These are phyloP conservation scores for Ophiostoma quercus DNA, from an alignment of 2,329 filamentous ascomycete species.

Conservation along the genomic window DNA sequence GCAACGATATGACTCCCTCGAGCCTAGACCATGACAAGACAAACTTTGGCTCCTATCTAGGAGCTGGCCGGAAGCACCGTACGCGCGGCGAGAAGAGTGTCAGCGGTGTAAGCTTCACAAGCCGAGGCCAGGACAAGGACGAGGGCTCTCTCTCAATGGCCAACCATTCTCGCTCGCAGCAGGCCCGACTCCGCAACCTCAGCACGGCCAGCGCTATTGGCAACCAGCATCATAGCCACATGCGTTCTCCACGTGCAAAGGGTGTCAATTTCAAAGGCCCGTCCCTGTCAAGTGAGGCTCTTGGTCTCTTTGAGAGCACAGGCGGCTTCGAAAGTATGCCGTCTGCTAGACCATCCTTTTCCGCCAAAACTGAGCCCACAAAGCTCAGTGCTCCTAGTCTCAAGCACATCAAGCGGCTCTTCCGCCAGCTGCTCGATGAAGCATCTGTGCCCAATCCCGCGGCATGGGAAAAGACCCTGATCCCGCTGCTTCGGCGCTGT, in stretches of 20 bases:
- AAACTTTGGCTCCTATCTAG: slow-evolving; percentile 66
- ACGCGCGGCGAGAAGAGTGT: slow-evolving; percentile 71
- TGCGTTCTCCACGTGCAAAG: slow-evolving; percentile 66
- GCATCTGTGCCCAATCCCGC: slow-evolving; percentile 63
- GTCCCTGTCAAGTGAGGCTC: slow-evolving; percentile 47
- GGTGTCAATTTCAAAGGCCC: slow-evolving; percentile 53
- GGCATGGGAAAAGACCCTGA: slow-evolving; percentile 83
- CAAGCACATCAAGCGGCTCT: slow-evolving; percentile 77
- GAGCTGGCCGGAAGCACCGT: slow-evolving; percentile 69
- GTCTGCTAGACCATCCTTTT: slow-evolving; percentile 33
- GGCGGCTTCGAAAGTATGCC: slow-evolving; percentile 40
- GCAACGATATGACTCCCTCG: slow-evolving; percentile 56
- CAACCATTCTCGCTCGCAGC: slow-evolving; percentile 29
- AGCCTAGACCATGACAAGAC: slow-evolving; percentile 70
- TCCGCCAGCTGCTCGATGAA: slow-evolving; percentile 78
- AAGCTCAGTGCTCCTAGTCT: slow-evolving; percentile 84
- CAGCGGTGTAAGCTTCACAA: slow-evolving; percentile 62
- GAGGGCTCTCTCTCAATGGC: slow-evolving; percentile 51
- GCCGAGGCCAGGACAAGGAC: slow-evolving; percentile 63
- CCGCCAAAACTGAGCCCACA: neutral
- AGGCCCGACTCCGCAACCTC: slow-evolving; percentile 69
- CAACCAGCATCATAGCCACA: slow-evolving; percentile 59
- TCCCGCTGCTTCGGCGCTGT: slow-evolving; percentile 84
- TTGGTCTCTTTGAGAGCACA: slow-evolving; percentile 42
- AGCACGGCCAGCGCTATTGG: slow-evolving; percentile 67